Evolutionary conservation across 352 stramenopile species (phyloP).

Genomic region (Albugo candida): DNA sequence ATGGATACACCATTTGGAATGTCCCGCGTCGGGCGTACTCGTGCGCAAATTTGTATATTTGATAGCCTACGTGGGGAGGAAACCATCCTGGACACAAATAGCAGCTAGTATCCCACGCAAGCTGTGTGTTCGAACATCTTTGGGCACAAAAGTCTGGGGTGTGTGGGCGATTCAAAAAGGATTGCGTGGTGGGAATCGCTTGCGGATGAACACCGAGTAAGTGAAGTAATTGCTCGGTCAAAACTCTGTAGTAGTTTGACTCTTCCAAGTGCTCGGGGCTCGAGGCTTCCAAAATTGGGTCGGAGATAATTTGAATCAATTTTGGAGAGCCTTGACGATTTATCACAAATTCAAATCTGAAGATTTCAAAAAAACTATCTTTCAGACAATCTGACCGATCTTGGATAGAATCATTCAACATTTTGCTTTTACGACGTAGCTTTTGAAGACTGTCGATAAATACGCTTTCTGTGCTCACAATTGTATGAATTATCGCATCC

Average conservation of each 20-base stretch:
- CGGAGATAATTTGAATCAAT: constrained; percentile 77
- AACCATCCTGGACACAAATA: constrained; percentile 68
- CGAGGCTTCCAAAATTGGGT: constrained; percentile 31
- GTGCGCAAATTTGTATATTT: constrained; percentile 25
- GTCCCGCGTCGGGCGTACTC: constrained; percentile 49
- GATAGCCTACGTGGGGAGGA: constrained; percentile 25
- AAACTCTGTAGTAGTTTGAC: constrained; percentile 34
- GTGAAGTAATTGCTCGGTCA: constrained; percentile 48
- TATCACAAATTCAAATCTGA: constrained; percentile 92
- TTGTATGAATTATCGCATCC: constrained; percentile 29
- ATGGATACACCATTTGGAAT: constrained; percentile 52
- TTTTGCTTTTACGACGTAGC: constrained; percentile 15
- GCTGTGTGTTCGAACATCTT: constrained; percentile 42
- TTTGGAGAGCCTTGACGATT: constrained; percentile 87
- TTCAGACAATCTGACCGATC: constrained; percentile 17
- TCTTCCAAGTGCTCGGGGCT: constrained; percentile 40
- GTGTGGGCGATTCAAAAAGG: constrained; percentile 22
- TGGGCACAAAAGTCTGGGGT: constrained; percentile 25
- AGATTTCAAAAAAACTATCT: constrained; percentile 85
- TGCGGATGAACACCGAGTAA: constrained; percentile 50
- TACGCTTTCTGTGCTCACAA: constrained; percentile 32
- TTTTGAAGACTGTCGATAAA: constrained; percentile 26
- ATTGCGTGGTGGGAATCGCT: constrained; percentile 28
- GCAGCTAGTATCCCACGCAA: constrained; percentile 41
- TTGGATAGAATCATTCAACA: constrained; percentile 1